Conservation (phyloP, 164 flowering plant genomes). For the grape (Vitis vinifera) region ASM3070453v1 NC_081806.1:330501-331000, state of each 20-base stretch:
- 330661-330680: neutral
- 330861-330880: neutral
- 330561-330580: slow-evolving; percentile 91
- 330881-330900: too few species aligned
- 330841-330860: too few species aligned
- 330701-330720: slow-evolving; percentile 90
- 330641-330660: slow-evolving; percentile 2
- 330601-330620: slow-evolving; percentile 78
- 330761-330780: slow-evolving; percentile 72
- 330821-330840: slow-evolving; percentile 54
- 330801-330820: slow-evolving; percentile 58
- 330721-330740: slow-evolving; percentile 53
- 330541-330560: slow-evolving; percentile 79
- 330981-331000: too few species aligned
- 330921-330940: too few species aligned
- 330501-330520: slow-evolving; percentile 66
- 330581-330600: slow-evolving; percentile 72
- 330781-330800: slow-evolving; percentile 53
- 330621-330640: slow-evolving; percentile 83
- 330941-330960: too few species aligned
- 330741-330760: slow-evolving; percentile 65
- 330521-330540: slow-evolving; percentile 78
- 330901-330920: too few species aligned
- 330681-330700: neutral
- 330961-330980: too few species aligned